Conservation (phyloP, 805 yeast genomes). For the Metschnikowia baotianmanensis region DNA sequence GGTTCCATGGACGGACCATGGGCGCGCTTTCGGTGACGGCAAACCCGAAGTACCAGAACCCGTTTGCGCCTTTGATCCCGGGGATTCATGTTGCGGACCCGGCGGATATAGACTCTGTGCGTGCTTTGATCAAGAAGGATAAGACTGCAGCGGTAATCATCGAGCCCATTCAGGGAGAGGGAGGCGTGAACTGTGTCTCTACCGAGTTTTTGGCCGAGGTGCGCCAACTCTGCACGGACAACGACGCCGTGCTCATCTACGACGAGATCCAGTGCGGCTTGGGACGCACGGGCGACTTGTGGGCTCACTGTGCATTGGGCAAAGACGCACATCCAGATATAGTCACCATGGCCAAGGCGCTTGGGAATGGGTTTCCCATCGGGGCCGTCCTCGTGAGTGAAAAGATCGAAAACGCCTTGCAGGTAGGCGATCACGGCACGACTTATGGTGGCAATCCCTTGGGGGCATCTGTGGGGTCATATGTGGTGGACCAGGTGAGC, state of each 20-base stretch:
- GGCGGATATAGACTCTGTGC: constrained; percentile 58
- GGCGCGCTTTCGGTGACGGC: constrained; percentile 93
- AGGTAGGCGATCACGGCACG: constrained; percentile 96
- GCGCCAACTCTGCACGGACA: constrained; percentile 62
- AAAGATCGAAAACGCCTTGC: constrained; percentile 64
- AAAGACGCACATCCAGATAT: constrained; percentile 90
- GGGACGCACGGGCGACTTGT: constrained; percentile 85
- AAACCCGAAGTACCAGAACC: constrained; percentile 88
- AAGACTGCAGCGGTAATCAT: constrained; percentile 88
- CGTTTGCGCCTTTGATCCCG: constrained; percentile 90
- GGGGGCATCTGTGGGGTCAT: constrained; percentile 76
- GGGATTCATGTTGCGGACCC: constrained; percentile 72
- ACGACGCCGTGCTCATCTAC: constrained; percentile 75
- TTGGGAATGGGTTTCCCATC: constrained; percentile 95
- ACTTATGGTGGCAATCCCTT: constrained; percentile 97
- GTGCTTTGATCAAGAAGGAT: constrained; percentile 48
- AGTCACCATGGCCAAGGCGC: constrained; percentile 89
- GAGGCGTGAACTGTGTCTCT: constrained; percentile 77
- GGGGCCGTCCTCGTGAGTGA: constrained; percentile 91
- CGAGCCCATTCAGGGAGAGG: constrained; percentile 98
- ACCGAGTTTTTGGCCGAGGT: constrained; percentile 63
- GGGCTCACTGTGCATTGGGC: constrained; percentile 86
- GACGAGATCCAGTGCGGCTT: constrained; percentile 98
- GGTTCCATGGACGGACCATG: constrained; percentile 94
- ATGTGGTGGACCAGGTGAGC: constrained; percentile 70